These are phyloP conservation scores for Penicillium ochrochloron DNA, from an alignment of 495 filamentous ascomycete genomes.

Conservation along the genomic window DNA sequence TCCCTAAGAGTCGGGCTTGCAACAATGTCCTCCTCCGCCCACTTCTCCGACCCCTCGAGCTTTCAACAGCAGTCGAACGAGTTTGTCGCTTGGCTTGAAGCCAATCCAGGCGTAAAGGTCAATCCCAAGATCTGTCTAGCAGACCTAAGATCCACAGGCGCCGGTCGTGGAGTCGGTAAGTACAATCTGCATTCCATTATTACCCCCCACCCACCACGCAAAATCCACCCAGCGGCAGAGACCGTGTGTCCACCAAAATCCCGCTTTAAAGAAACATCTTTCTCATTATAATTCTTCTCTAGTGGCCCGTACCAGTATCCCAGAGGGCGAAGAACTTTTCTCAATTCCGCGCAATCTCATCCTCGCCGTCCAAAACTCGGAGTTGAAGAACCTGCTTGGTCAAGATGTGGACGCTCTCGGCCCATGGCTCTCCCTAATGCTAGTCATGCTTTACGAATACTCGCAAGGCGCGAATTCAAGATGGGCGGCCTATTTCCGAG, in stretches of 20 bases:
- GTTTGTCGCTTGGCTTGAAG: slow-evolving; percentile 61
- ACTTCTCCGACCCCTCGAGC: slow-evolving; percentile 44
- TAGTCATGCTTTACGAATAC: slow-evolving; percentile 82
- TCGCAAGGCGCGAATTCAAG: slow-evolving; percentile 60
- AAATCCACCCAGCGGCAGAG: slow-evolving; percentile 12
- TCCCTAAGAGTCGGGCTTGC: slow-evolving; percentile 4
- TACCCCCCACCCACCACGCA: slow-evolving; percentile 28
- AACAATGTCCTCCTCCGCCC: slow-evolving; percentile 46
- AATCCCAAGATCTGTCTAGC: slow-evolving; percentile 59
- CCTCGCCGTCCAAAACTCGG: slow-evolving; percentile 57
- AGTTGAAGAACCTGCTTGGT: slow-evolving; percentile 47
- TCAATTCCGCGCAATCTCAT: slow-evolving; percentile 61
- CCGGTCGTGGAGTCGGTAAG: slow-evolving; percentile 67
- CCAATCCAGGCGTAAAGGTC: slow-evolving; percentile 54
- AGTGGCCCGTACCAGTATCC: slow-evolving; percentile 63
- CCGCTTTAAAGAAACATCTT: slow-evolving; percentile 16
- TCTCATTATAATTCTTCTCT: slow-evolving; percentile 32
- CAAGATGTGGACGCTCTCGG: slow-evolving; percentile 50
- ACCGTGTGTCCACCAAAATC: slow-evolving; percentile 15
- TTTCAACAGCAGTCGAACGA: slow-evolving; percentile 53
- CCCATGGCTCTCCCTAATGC: slow-evolving; percentile 69
- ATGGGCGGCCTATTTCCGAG: slow-evolving; percentile 82
- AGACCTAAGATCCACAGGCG: slow-evolving; percentile 55
- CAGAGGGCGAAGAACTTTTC: slow-evolving; percentile 68
- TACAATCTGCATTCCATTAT: slow-evolving; percentile 20